phyloP scores from a whole-genome alignment of 805 yeast genomes.

The Candida parachauliodes region DNA sequence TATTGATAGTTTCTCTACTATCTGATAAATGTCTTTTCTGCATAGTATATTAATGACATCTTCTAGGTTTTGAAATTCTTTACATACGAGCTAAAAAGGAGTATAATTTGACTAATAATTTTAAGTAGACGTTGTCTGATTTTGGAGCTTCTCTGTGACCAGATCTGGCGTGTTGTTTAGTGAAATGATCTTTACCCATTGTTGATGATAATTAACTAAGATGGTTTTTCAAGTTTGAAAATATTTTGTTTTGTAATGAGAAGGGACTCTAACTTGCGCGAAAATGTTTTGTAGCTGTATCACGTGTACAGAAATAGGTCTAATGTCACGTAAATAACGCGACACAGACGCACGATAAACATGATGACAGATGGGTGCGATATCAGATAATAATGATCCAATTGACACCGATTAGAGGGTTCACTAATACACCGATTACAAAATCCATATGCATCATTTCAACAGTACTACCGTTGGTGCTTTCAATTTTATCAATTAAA shows the following conservation, averaged over 20 bases:
- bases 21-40: slow-evolving; percentile 1
- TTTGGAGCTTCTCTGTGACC: slow-evolving; percentile 99
- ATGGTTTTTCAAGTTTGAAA: background rate
- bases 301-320: too few relatives aligned
- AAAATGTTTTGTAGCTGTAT: too few relatives aligned
- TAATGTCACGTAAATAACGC: too few relatives aligned
- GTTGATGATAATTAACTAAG: background rate
- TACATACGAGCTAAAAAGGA: slow-evolving; percentile 99
- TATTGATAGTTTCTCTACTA: slow-evolving; percentile 11
- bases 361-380: background rate
- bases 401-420: slow-evolving; percentile 41
- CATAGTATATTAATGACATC: slow-evolving; percentile 1
- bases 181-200: slow-evolving; percentile 93
- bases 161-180: slow-evolving; percentile 92
- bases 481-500: slow-evolving; percentile 44
- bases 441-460: slow-evolving; percentile 28
- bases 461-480: slow-evolving; percentile 35
- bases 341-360: background rate
- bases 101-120: slow-evolving; percentile 96
- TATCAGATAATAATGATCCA: slow-evolving; percentile 24
- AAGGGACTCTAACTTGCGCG: too few relatives aligned
- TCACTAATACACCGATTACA: slow-evolving; percentile 43
- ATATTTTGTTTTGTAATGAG: background rate
- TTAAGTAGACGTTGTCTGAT: slow-evolving; percentile 98
- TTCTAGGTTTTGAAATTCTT: slow-evolving; percentile 5